Evolutionary conservation across 768 basidiomycete genomes (phyloP), one percentile per base, ranked within the genome.

Genomic region (Polyporus arcularius): DNA sequence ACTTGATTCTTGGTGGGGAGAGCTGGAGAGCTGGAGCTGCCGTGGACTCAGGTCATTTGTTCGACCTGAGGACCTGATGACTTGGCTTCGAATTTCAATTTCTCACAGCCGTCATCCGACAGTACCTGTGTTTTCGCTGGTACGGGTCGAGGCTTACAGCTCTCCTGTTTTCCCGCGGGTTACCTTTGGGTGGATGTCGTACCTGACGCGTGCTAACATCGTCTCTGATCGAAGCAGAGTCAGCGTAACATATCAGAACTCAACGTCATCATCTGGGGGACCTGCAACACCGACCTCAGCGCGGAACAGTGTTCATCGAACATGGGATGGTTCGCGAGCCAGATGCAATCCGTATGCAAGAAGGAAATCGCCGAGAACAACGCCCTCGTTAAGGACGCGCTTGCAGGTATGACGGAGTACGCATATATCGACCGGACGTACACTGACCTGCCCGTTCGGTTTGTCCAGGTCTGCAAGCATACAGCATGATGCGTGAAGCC

Each of bases 251-350:
- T 84, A 42, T 81, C 84, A 1, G 70, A 80, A 39, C 78, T 92
- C 68, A 94, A 93, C 67, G 72, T 76, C 9, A 76, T 92, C 52
- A 68, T 94, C 7, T 91, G 90, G 87, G 90, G 89, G 2, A 91
- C 88, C 0, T 95, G 93, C 72, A 87, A 92, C 65, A 89, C 90
- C 6, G 73, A 70, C 15, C 67, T 73, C 1, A 68, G 71, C 2
- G 70, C 74, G 14, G 77, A 73, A 26, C 80, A 86, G 61, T 95
- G 92, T 66, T 65, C 73, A n/a, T 64, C 74, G 31, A 89, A 88
- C 64, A 91, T 95, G 86, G 78, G 67, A 6, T 84, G 82, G 79
- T 90, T 88, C 70, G 81, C 83, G 2, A 68, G 72, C 0, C 65
- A 73, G 35, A 71, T 92, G 15, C 72, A 79, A 64, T 67, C 70